Conservation (phyloP, 2,329 filamentous ascomycete genomes). For the Pseudocercospora vitis region DNA sequence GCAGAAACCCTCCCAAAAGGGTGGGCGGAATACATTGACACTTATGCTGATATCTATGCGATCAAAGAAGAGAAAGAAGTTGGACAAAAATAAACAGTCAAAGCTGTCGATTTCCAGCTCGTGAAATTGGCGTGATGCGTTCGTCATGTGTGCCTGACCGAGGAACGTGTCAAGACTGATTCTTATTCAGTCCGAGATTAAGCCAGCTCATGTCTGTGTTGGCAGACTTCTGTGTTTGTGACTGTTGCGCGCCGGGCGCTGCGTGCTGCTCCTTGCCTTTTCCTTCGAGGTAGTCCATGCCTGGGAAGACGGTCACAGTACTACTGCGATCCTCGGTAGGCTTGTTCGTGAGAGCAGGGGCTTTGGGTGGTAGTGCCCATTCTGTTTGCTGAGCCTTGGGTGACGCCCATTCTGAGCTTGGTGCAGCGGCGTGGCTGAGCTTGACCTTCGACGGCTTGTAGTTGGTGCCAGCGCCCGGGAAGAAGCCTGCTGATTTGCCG, state of each 20-base stretch:
- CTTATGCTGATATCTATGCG: conserved; percentile 1
- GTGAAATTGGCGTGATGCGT: neutral
- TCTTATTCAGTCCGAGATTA: conserved; percentile 55
- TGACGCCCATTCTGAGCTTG: conserved; percentile 29
- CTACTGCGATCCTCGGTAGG: conserved; percentile 34
- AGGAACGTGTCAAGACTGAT: neutral
- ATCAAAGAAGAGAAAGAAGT: neutral
- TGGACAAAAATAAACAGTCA: too few species aligned
- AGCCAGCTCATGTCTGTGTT: conserved; percentile 73
- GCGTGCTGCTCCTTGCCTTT: conserved; percentile 44
- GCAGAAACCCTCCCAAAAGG: too few species aligned
- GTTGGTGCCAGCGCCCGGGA: conserved; percentile 36
- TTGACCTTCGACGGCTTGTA: conserved; percentile 33
- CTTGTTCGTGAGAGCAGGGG: conserved; percentile 15
- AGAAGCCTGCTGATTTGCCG: conserved; percentile 54
- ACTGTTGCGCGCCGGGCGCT: conserved; percentile 15
- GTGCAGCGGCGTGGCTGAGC: conserved; percentile 27
- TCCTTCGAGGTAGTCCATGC: conserved; percentile 32
- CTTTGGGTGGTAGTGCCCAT: conserved; percentile 26
- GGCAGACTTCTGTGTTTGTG: conserved; percentile 43
- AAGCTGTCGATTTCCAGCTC: conserved; percentile 8
- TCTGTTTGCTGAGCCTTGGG: conserved; percentile 24
- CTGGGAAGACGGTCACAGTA: conserved; percentile 40
- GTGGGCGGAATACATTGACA: neutral
- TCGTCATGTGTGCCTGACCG: neutral